Evolutionary conservation across 345 rosid genomes (phyloP).

Genomic region (Lepidium didymum): DNA sequence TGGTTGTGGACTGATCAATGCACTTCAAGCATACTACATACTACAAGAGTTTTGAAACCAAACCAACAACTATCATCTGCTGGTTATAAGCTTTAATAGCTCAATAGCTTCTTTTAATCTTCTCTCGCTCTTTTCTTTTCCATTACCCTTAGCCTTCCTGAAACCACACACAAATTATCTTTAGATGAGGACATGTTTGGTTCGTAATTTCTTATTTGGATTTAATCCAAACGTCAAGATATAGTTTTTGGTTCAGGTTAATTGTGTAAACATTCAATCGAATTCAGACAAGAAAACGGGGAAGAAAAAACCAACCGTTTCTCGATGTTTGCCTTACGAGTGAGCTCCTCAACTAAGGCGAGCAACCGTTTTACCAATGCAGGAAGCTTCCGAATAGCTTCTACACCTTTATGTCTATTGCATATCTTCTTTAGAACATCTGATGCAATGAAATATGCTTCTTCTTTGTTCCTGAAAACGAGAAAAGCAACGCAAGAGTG

Average conservation of each 20-base stretch:
- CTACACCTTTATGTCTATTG: conserved; percentile 39
- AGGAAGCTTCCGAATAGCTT: conserved; percentile 45
- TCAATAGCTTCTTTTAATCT: conserved; percentile 53
- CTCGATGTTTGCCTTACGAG: conserved; percentile 45
- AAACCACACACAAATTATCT: neutral
- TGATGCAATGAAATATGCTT: conserved; percentile 67
- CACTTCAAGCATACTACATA: neutral
- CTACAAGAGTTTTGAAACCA: neutral
- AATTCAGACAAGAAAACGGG: neutral
- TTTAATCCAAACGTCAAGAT: neutral
- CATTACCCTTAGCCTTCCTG: conserved; percentile 44
- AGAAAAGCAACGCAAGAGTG: neutral
- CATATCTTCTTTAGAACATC: conserved; percentile 67
- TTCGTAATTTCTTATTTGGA: neutral
- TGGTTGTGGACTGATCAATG: conserved; percentile 14
- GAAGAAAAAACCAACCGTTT: conserved; percentile 34
- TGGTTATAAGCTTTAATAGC: conserved; percentile 43
- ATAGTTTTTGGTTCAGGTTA: neutral
- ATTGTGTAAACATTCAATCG: neutral
- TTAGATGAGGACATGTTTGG: neutral
- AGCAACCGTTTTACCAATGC: conserved; percentile 58
- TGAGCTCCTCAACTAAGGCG: conserved; percentile 61
- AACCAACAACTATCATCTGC: conserved; percentile 16
- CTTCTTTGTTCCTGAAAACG: conserved; percentile 78
- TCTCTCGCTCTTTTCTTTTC: conserved; percentile 51